A percentile compares a stretch with the other conserved stretches of the same genome.
phyloP scores from a whole-genome alignment of 2,329 filamentous ascomycete species.

The Phoma sp. region DNA sequence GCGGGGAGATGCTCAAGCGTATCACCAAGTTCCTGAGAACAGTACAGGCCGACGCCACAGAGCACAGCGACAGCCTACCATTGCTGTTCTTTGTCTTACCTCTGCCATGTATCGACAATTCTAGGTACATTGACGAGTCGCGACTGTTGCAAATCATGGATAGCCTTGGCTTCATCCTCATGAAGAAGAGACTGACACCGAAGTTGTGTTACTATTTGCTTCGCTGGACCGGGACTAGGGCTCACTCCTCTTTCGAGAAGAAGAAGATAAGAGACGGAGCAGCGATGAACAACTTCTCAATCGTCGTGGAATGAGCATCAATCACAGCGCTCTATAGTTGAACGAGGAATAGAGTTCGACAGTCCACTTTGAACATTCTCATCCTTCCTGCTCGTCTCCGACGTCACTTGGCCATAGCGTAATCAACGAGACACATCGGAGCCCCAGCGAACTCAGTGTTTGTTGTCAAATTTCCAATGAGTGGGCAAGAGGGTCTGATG shows the following conservation, averaged over 20 bases:
- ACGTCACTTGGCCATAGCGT: no score
- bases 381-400: no score
- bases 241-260: conserved; percentile 65
- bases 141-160: conserved; percentile 76
- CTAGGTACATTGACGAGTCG: conserved; percentile 80
- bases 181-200: conserved; percentile 73
- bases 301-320: conserved; percentile 63
- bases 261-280: conserved; percentile 76
- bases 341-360: neutral
- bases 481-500: no score
- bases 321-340: neutral
- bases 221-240: conserved; percentile 56
- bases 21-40: conserved; percentile 42
- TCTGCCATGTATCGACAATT: conserved; percentile 86
- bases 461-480: no score
- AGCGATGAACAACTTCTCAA: conserved; percentile 87
- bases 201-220: conserved; percentile 94
- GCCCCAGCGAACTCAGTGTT: no score
- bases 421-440: no score
- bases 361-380: no score
- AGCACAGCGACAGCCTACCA: conserved; percentile 51
- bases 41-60: conserved; percentile 12
- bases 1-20: conserved; percentile 80
- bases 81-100: conserved; percentile 89
- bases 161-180: conserved; percentile 73